These are phyloP conservation scores for Magnusiomyces fungicola DNA, from an alignment of 1,139 yeast species.

Conservation along the genomic window DNA sequence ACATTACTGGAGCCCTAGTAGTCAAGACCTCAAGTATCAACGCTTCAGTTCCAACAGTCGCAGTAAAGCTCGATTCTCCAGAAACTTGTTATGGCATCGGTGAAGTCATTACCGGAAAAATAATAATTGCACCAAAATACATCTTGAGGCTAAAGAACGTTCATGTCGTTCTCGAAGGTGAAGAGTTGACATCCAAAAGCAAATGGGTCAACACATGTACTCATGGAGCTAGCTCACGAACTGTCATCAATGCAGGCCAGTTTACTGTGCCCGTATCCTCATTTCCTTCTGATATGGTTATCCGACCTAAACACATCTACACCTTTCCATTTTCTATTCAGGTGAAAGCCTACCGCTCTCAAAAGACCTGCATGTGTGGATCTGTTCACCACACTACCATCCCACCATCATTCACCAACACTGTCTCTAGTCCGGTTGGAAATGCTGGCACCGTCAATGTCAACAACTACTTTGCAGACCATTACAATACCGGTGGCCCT, in stretches of 20 bases:
- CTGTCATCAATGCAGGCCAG: not conserved
- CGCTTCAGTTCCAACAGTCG: not conserved
- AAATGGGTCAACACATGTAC: not conserved
- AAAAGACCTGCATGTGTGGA: not conserved
- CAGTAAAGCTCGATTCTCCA: not conserved
- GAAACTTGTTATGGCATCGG: constrained; percentile 5
- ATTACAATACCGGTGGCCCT: too few species aligned
- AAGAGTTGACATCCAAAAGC: constrained; percentile 2
- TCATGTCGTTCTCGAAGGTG: constrained; percentile 9
- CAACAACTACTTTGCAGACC: too few species aligned
- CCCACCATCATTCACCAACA: too few species aligned
- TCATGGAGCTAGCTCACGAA: not conserved
- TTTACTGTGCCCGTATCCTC: not conserved
- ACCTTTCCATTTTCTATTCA: constrained; percentile 7
- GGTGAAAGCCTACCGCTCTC: not conserved
- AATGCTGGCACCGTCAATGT: too few species aligned
- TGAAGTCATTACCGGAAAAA: constrained; percentile 9
- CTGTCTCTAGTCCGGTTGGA: too few species aligned
- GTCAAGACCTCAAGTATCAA: too few species aligned
- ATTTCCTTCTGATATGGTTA: constrained; percentile 2
- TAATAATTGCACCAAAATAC: constrained; percentile 4
- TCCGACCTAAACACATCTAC: constrained; percentile 5
- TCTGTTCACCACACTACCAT: not conserved
- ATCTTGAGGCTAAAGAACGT: constrained; percentile 3
- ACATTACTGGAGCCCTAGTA: not conserved